Evolutionary conservation across 2,329 filamentous ascomycete genomes (phyloP).

Genomic region (Calonectria pseudoturangicola): DNA sequence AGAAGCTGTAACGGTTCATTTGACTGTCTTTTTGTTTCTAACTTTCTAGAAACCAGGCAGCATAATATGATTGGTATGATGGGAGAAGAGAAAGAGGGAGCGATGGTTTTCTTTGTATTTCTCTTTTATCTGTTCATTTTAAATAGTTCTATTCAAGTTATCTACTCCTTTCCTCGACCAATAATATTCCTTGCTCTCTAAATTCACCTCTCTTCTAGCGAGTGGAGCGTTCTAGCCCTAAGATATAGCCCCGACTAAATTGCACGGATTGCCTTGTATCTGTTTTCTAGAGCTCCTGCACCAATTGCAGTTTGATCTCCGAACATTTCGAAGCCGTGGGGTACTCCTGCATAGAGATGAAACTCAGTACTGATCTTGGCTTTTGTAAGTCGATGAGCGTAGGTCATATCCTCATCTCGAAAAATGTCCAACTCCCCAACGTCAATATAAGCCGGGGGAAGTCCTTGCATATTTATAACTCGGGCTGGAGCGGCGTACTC

Average conservation of each 20-base stretch:
- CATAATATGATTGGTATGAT: no score
- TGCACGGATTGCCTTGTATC: background rate
- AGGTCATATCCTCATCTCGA: slow-evolving; percentile 3
- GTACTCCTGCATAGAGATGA: slow-evolving; percentile 8
- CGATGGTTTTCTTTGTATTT: no score
- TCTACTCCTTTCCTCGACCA: no score
- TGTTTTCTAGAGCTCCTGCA: background rate
- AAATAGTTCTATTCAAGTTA: no score
- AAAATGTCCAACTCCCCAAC: slow-evolving; percentile 25
- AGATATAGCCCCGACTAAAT: background rate
- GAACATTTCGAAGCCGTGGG: slow-evolving; percentile 13
- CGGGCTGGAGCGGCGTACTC: slow-evolving; percentile 4
- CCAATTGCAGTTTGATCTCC: background rate
- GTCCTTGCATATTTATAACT: background rate
- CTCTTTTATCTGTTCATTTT: no score
- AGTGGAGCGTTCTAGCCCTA: background rate
- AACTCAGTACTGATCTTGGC: slow-evolving; percentile 1
- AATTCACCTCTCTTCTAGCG: no score
- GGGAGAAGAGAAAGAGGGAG: no score
- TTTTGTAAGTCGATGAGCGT: background rate
- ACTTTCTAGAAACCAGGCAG: no score
- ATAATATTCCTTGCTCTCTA: no score
- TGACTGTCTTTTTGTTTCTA: background rate
- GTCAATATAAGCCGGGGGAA: slow-evolving; percentile 7
- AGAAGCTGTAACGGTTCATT: background rate